phyloP scores from a whole-genome alignment of 768 basidiomycete species.

The Rhodotorula paludigena region DNA sequence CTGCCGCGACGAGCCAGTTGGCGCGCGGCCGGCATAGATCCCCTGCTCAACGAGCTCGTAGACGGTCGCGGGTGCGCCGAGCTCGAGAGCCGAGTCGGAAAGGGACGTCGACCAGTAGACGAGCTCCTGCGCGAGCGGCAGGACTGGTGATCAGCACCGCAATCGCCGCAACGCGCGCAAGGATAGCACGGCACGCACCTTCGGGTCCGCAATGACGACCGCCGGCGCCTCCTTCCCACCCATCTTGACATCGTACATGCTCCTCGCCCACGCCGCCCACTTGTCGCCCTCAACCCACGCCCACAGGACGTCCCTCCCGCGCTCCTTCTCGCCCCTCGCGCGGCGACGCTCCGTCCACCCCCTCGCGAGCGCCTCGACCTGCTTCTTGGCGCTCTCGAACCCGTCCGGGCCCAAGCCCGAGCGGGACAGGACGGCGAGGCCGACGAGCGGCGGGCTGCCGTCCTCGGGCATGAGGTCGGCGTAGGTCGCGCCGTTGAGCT shows the following conservation, averaged over 20 bases:
- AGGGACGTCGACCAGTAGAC: conserved; percentile 23
- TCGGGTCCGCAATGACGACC: conserved; percentile 35
- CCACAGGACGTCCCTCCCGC: conserved; percentile 64
- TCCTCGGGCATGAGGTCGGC: conserved; percentile 74
- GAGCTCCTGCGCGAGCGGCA: conserved; percentile 8
- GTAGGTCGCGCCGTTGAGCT: conserved; percentile 74
- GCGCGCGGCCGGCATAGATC: conserved; percentile 1
- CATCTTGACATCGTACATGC: conserved; percentile 70
- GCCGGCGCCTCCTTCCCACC: conserved; percentile 40
- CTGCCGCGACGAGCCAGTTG: neutral
- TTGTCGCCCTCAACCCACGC: conserved; percentile 69
- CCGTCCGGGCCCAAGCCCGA: conserved; percentile 35
- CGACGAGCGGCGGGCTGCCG: conserved; percentile 67
- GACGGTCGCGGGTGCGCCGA: neutral
- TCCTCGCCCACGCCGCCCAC: conserved; percentile 86
- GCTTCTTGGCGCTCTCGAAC: neutral
- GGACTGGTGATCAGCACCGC: neutral
- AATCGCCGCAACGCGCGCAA: neutral
- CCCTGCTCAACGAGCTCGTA: conserved; percentile 30
- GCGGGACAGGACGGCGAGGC: conserved; percentile 55
- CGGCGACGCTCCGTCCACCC: conserved; percentile 1
- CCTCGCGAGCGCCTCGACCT: neutral
- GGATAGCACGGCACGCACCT: neutral
- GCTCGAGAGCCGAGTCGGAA: conserved; percentile 5
- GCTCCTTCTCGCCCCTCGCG: conserved; percentile 1